Percentiles rank a stretch among this genome's conserved stretches.
These are phyloP conservation scores for Triadica sebifera DNA, from an alignment of 345 rosid genomes.

Conservation along the genomic window DNA sequence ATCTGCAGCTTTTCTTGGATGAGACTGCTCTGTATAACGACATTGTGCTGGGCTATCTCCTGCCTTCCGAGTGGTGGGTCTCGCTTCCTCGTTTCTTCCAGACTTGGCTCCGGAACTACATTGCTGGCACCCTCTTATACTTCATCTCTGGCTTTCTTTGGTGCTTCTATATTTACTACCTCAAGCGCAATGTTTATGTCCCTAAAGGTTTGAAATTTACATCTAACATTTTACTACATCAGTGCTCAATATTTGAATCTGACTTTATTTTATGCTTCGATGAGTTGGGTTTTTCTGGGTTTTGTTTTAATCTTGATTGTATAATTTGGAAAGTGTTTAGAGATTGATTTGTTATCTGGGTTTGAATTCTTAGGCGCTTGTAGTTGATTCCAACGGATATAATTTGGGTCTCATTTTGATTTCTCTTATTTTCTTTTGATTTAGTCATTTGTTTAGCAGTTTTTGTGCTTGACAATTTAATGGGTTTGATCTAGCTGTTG, in stretches of 20 bases:
- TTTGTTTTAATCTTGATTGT: background rate
- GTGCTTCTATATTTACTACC: conserved; percentile 86
- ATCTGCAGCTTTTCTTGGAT: conserved; percentile 18
- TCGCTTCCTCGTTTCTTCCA: conserved; percentile 65
- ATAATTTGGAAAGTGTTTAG: background rate
- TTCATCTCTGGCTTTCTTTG: conserved; percentile 77
- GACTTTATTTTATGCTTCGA: background rate
- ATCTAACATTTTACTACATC: background rate
- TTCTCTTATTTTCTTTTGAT: background rate
- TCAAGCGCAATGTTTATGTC: conserved; percentile 70
- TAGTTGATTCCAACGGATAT: background rate
- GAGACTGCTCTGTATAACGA: conserved; percentile 67
- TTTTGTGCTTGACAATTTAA: background rate
- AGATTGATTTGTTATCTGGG: background rate
- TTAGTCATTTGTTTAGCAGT: background rate
- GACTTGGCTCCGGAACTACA: conserved; percentile 91
- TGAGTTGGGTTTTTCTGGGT: background rate
- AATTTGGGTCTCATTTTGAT: background rate
- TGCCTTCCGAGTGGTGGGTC: conserved; percentile 61
- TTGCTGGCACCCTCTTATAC: conserved; percentile 70
- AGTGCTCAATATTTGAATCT: background rate
- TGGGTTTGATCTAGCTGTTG: background rate
- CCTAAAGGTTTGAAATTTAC: conserved; percentile 53
- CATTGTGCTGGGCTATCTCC: conserved; percentile 56
- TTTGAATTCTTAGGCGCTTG: background rate